These are phyloP conservation scores for Candida methanosorbosa DNA, from an alignment of 805 yeast species.

Conservation along the genomic window DNA sequence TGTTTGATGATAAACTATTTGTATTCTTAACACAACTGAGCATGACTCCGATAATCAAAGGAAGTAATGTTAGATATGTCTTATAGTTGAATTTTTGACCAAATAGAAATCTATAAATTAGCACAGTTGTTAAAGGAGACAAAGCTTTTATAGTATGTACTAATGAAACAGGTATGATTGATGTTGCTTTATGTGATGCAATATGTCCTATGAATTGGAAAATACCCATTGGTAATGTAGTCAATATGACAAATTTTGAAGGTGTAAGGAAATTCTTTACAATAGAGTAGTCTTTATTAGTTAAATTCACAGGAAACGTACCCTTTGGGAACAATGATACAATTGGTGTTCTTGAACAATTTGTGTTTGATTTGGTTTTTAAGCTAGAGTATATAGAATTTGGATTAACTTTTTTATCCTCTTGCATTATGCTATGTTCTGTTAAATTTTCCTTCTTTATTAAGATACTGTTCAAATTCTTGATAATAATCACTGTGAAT, in stretches of 20 bases:
- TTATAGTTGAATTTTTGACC: constrained; percentile 44
- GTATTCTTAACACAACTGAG: constrained; percentile 52
- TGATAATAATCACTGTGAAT: constrained; percentile 16
- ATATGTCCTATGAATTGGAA: constrained; percentile 92
- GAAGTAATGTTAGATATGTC: constrained; percentile 74
- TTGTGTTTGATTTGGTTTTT: constrained; percentile 15
- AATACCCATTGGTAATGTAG: constrained; percentile 89
- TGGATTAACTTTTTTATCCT: constrained; percentile 24
- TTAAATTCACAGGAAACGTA: constrained; percentile 34
- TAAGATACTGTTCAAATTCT: constrained; percentile 25
- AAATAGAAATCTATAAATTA: constrained; percentile 60
- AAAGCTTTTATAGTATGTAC: constrained; percentile 93
- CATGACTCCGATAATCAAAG: constrained; percentile 80
- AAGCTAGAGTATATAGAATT: constrained; percentile 21
- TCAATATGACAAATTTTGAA: constrained; percentile 38
- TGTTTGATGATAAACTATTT: constrained; percentile 11
- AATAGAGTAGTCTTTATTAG: constrained; percentile 19
- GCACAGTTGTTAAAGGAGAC: constrained; percentile 82
- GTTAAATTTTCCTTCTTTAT: constrained; percentile 26
- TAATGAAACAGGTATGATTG: constrained; percentile 84
- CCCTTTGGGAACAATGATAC: constrained; percentile 35
- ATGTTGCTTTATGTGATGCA: constrained; percentile 86
- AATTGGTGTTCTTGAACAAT: constrained; percentile 9
- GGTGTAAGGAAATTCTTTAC: constrained; percentile 42
- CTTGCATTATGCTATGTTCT: no score